A percentile compares a stretch with the other conserved stretches of the same genome.
Evolutionary conservation across 1,284 basidiomycete species (phyloP).

Genomic region (Cronartium quercuum): DNA sequence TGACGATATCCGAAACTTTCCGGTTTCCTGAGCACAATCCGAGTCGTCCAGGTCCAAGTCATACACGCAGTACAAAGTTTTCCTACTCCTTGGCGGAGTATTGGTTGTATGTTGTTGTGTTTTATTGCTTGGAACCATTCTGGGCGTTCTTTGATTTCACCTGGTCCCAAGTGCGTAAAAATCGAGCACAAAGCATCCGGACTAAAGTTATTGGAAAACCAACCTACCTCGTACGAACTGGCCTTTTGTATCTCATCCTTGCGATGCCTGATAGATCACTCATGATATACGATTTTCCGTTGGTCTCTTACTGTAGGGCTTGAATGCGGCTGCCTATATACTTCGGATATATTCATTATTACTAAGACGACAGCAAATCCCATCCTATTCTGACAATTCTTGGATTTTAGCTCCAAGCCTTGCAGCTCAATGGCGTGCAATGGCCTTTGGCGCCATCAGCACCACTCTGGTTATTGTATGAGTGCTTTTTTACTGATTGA

Average conservation of each 20-base stretch:
- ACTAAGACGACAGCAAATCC: neutral
- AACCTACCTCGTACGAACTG: conserved; percentile 11
- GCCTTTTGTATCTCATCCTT: neutral
- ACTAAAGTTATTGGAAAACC: conserved; percentile 31
- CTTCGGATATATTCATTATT: neutral
- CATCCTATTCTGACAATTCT: neutral
- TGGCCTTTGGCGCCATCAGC: neutral
- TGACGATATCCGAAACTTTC: neutral
- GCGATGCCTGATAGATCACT: neutral
- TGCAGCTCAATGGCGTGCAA: neutral
- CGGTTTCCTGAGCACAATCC: neutral
- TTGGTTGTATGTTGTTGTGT: neutral
- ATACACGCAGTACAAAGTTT: neutral
- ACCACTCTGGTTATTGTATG: neutral
- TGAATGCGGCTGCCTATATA: neutral
- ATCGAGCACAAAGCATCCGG: conserved; percentile 26
- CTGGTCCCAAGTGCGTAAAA: conserved; percentile 34
- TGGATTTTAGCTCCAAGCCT: neutral
- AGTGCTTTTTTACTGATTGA: too few relatives aligned
- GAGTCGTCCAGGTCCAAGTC: neutral
- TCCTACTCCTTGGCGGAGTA: neutral
- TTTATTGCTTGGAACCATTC: conserved; percentile 13
- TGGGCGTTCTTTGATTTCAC: conserved; percentile 30
- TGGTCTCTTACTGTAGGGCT: neutral
- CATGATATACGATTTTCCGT: neutral